Base-by-base conservation (phyloP, 2,329 filamentous ascomycete species). In the Endoconidiophora polonica region DNA sequence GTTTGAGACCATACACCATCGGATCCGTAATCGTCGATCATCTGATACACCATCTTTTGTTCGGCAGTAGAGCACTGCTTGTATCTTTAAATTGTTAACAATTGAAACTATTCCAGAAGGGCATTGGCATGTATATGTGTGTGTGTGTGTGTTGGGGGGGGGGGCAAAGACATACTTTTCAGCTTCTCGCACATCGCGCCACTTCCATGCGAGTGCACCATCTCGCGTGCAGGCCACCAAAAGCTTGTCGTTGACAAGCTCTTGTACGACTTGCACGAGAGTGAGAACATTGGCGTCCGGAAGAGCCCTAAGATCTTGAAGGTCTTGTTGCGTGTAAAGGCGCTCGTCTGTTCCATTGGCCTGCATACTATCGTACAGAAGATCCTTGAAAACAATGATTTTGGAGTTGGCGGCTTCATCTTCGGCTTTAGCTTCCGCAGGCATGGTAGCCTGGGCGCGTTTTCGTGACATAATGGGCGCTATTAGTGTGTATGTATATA, bases 1-100 rank as follows among this genome's bases (percentile, higher is more conserved):
- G 79, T 83, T 62, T 86, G 86, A 54, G 83, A 82, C 91, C 91
- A 98, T 59, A 94, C 86, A 54, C 90, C 91, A 59, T 86, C 83
- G 56, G 77, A 76, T 55, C 83, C 85, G 26, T 84, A 81, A 57
- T 85, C 81, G 65, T 96, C 90, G 61, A 98, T 90, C 58, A 86
- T 77, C 56, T 80, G 78, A 72, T 93, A 96, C 23, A 96, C 83
- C 60, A 94, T 74, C 60, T 79, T 76, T 65, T 81, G 76, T 57
- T 96, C 90, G 59, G 90, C 78, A 54, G 77, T 76, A 44, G 69
- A 66, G 55, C 78, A 73, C 54, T 69, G 68, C 56, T 73, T 74
- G 62, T 78, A 79, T 57, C 75, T 79, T 55, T 47, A 24, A 16
- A 37, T 5, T 22, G 24, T 43, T 24, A 44, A 22, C 20, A 33